These are phyloP conservation scores for Trapa bicornis DNA, from an alignment of 345 rosid species.

Conservation along the genomic window DNA sequence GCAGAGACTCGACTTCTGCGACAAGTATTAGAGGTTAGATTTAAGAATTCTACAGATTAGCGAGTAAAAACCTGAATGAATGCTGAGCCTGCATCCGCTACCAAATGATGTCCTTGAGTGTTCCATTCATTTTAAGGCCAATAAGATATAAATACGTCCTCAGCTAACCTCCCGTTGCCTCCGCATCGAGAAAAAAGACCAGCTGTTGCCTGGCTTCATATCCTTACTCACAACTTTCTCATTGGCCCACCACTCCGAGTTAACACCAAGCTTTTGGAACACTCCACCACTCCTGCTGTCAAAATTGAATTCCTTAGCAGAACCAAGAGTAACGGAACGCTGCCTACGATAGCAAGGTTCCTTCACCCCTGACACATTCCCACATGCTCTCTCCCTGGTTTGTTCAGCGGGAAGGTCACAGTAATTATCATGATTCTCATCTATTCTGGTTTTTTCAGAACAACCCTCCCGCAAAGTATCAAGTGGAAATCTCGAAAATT, in stretches of 20 bases:
- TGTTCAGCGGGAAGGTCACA: constrained; percentile 15
- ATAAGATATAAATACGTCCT: too few species aligned
- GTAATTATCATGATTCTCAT: constrained; percentile 9
- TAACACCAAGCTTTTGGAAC: constrained; percentile 35
- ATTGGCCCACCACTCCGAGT: constrained; percentile 80
- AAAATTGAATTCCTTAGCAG: constrained; percentile 81
- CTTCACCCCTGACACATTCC: constrained; percentile 32
- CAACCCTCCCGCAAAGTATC: constrained; percentile 9
- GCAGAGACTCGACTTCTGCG: neutral
- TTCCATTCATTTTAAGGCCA: neutral
- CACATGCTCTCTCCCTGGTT: constrained; percentile 17
- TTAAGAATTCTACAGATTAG: constrained; percentile 11
- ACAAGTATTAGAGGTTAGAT: neutral
- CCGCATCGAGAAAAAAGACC: constrained; percentile 83
- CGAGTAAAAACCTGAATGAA: constrained; percentile 21
- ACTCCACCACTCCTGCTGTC: constrained; percentile 57
- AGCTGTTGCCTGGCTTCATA: constrained; percentile 37
- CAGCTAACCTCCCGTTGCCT: constrained; percentile 40
- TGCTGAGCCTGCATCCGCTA: constrained; percentile 19
- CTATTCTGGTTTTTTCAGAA: constrained; percentile 11
- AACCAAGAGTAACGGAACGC: constrained; percentile 68
- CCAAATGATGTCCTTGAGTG: constrained; percentile 13
- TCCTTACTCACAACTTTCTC: constrained; percentile 63
- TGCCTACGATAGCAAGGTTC: constrained; percentile 38
- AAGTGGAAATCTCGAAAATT: constrained; percentile 19